Conservation (phyloP, 148 eudicot genomes). For the Camellia japonica region DNA sequence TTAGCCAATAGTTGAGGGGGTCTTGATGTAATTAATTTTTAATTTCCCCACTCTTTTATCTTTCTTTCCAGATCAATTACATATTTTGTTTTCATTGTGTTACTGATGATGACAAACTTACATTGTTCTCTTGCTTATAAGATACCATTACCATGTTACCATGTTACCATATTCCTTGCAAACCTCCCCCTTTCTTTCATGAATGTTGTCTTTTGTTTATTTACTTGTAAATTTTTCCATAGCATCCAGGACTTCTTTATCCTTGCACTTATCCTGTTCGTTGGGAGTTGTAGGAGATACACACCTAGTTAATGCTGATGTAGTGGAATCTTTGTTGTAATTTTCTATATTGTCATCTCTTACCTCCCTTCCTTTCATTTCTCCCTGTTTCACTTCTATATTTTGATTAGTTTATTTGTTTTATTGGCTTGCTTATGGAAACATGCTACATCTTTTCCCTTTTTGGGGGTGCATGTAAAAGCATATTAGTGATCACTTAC, state of each 20-base stretch:
- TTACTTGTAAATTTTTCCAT: background rate
- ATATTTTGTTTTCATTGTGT: no score
- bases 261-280: background rate
- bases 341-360: background rate
- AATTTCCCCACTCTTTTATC: no score
- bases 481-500: background rate
- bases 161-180: background rate
- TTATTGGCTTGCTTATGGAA: background rate
- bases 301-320: background rate
- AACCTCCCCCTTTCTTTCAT: background rate
- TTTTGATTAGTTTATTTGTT: background rate
- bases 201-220: background rate
- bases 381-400: background rate
- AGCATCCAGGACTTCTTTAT: background rate
- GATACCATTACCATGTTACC: background rate
- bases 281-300: background rate
- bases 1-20: no score
- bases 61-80: no score
- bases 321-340: background rate
- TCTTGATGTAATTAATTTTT: no score
- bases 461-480: background rate
- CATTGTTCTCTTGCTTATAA: background rate
- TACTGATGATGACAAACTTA: background rate
- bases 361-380: background rate
- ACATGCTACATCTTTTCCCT: no score